phyloP scores from a whole-genome alignment of 1,139 yeast genomes.

The Pichia sp. region DNA sequence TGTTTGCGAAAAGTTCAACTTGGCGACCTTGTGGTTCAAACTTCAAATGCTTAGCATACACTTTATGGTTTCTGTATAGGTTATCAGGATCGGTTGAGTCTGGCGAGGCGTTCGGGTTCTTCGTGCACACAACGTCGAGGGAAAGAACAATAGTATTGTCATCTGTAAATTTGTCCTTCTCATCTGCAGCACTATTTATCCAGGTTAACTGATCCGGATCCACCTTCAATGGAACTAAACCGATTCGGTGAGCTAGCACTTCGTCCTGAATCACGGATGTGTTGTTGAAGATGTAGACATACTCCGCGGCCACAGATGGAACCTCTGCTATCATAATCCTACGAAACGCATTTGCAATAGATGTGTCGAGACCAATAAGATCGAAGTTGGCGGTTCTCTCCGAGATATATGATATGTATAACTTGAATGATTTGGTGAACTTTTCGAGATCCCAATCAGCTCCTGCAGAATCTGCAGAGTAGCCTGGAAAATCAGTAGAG shows the following conservation, averaged over 20 bases:
- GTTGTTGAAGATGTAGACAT: slow-evolving; percentile 84
- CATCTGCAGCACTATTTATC: slow-evolving; percentile 66
- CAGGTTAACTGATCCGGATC: slow-evolving; percentile 85
- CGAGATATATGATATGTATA: slow-evolving; percentile 60
- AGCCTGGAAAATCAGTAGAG: slow-evolving; percentile 88
- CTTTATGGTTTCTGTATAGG: slow-evolving; percentile 75
- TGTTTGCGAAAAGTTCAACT: slow-evolving; percentile 58
- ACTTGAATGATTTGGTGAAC: slow-evolving; percentile 67
- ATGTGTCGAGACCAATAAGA: slow-evolving; percentile 79
- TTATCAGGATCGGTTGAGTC: slow-evolving; percentile 79
- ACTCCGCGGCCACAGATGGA: slow-evolving; percentile 92
- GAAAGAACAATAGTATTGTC: slow-evolving; percentile 84
- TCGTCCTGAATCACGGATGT: slow-evolving; percentile 97
- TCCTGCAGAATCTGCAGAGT: slow-evolving; percentile 48
- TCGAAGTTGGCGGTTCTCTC: slow-evolving; percentile 83
- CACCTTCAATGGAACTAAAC: slow-evolving; percentile 82
- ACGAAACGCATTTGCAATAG: slow-evolving; percentile 93
- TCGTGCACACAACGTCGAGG: slow-evolving; percentile 77
- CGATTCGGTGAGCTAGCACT: slow-evolving; percentile 91
- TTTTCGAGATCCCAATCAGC: slow-evolving; percentile 81
- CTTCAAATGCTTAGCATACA: slow-evolving; percentile 82
- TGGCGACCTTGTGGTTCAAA: slow-evolving; percentile 93
- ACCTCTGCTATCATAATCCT: slow-evolving; percentile 96
- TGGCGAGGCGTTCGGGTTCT: slow-evolving; percentile 78
- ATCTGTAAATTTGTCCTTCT: slow-evolving; percentile 70